Evolutionary conservation across 1,284 basidiomycete genomes (phyloP).

Genomic region (Rhizoctonia solani): DNA sequence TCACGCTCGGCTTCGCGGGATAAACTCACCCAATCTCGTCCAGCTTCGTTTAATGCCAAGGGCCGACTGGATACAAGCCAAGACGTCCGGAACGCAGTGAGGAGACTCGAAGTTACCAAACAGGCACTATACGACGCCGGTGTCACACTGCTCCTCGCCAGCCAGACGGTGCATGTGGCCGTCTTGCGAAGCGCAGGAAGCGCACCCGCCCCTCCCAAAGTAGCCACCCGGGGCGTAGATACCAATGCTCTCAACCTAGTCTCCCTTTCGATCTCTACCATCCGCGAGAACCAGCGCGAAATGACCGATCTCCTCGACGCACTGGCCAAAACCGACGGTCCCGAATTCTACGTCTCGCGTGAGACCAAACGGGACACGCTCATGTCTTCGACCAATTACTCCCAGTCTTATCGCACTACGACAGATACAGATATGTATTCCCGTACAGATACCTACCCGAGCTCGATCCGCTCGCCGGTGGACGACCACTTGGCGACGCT

Average conservation of each 20-base stretch:
- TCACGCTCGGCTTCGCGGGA: not conserved
- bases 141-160: conserved; percentile 56
- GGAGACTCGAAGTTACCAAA: conserved; percentile 65
- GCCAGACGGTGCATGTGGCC: conserved; percentile 55
- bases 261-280: not conserved
- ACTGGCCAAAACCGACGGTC: not conserved
- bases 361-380: not conserved
- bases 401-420: not conserved
- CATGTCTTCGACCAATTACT: not conserved
- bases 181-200: conserved; percentile 42
- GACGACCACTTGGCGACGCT: conserved; percentile 19
- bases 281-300: not conserved
- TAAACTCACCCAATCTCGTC: not conserved
- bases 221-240: not conserved
- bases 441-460: conserved; percentile 4
- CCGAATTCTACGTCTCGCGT: conserved; percentile 4
- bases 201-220: conserved; percentile 6
- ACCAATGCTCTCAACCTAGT: conserved; percentile 19
- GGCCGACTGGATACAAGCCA: conserved; percentile 3
- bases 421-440: not conserved
- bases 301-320: conserved; percentile 6
- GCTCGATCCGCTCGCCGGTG: conserved; percentile 1
- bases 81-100: conserved; percentile 58
- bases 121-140: conserved; percentile 76
- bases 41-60: no score